Evolutionary conservation across 2,329 filamentous ascomycete species (phyloP), one percentile per base, ranked within the genome.

Genomic region (Cryphonectria radicalis): DNA sequence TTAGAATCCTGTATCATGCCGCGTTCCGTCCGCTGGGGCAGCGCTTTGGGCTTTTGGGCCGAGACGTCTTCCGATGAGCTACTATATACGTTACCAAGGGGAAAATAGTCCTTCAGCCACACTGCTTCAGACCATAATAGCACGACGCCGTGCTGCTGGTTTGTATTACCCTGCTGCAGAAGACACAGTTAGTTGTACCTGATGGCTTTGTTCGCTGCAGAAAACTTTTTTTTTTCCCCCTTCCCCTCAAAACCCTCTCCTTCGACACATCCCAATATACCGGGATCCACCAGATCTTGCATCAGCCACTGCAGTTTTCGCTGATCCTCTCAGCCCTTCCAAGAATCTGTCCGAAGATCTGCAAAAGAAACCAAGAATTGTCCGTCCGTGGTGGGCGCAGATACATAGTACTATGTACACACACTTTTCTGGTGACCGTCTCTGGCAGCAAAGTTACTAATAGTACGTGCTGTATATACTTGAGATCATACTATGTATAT

Each of bases 291-390:
- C 19, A 40, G 35, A 62, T 62, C 59, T 62, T 62, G 59, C 59
- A 62, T 19, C 59, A 14, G 59, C 59, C 32, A n/a, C 46, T 50
- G 46, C 46, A 50, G 32, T 40, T 6, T 6, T 40, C 35, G 32
- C 59, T 40, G 25, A 40, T 40, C 59, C 22, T 40, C 35, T 25
- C 59, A 37, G 59, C 35, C 59, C 59, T 62, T 32, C 35, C 35
- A n/a, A 62, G 32, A 22, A 62, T 25, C 35, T 62, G 35, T 32
- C 35, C 59, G 32, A 62, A n/a, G 35, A 62, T 62, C 59, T 62
- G 59, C 59, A 62, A 35, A 4, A n/a, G 28, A 13, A 11, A 1
- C 4, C 28, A 62, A 37, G 59, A 62, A 62, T 37, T 62, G 59
- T 62, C 35, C 35, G 59, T 62, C 35, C 59, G 59, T 40, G 59